These are phyloP conservation scores for Ocimum tenuiflorum DNA, from an alignment of 257 asterid species.

Conservation along the genomic window DNA sequence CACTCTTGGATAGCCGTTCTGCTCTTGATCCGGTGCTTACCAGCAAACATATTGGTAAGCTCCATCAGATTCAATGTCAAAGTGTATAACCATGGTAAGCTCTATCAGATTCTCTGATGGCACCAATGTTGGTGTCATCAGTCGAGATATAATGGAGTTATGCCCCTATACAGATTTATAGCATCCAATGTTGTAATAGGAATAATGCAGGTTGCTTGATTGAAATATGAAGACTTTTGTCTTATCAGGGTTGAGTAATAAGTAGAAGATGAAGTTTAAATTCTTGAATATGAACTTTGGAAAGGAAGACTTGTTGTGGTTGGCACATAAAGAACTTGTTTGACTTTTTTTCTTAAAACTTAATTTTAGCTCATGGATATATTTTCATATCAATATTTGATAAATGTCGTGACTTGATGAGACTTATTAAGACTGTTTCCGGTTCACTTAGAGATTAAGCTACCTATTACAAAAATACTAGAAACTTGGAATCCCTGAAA, in stretches of 20 bases:
- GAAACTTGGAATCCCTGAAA: neutral
- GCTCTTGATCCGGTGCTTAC: conserved; percentile 70
- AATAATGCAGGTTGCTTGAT: neutral
- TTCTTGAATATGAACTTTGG: neutral
- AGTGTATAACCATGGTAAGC: neutral
- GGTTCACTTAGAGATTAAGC: neutral
- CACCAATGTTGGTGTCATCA: neutral
- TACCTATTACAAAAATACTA: neutral
- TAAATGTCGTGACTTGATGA: neutral
- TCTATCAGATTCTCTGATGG: no score
- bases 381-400: neutral
- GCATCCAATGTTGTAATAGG: neutral
- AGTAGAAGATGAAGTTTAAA: neutral
- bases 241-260: neutral
- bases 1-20: conserved; percentile 74
- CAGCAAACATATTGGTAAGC: conserved; percentile 50
- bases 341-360: neutral
- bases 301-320: neutral
- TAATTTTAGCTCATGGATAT: neutral
- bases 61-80: neutral
- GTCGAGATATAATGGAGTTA: neutral
- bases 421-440: neutral
- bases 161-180: neutral
- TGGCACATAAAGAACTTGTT: neutral
- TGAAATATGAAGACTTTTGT: neutral